Percentiles rank a stretch among this genome's conserved stretches.
Conservation (phyloP, 139 green algal genomes). For the Chlorella sorokiniana region DNA sequence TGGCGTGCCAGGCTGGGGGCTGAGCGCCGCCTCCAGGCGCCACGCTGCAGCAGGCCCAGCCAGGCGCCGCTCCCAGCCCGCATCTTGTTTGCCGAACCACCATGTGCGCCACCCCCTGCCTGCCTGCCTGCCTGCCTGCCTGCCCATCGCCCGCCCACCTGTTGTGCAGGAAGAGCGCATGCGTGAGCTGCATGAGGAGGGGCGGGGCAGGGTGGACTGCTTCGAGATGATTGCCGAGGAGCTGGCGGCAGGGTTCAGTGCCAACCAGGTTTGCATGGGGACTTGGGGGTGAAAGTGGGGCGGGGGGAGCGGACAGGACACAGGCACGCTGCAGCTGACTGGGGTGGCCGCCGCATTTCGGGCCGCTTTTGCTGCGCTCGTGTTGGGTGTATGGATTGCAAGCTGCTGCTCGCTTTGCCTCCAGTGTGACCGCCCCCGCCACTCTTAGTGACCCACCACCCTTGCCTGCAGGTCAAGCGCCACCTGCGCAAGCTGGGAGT, state of each 20-base stretch:
- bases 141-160: neutral
- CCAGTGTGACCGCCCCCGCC: too few species aligned
- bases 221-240: conserved; percentile 12
- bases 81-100: too few species aligned
- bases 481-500: conserved; percentile 13
- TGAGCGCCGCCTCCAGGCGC: too few species aligned
- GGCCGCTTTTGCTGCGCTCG: too few species aligned
- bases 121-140: neutral
- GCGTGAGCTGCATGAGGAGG: conserved; percentile 27
- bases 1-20: too few species aligned
- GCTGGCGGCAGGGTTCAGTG: conserved; percentile 32
- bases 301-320: too few species aligned
- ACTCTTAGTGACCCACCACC: neutral
- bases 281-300: too few species aligned
- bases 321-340: too few species aligned
- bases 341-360: too few species aligned
- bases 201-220: conserved; percentile 8
- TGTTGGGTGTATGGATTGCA: neutral
- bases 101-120: neutral
- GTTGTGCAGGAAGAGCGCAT: conserved; percentile 36
- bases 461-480: conserved; percentile 11
- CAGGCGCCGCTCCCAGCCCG: too few species aligned
- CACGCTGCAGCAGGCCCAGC: too few species aligned
- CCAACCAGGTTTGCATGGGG: conserved; percentile 38
- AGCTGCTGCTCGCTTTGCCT: too few species aligned